Base-by-base conservation (phyloP, 2,329 filamentous ascomycete genomes). In the Calycina marina region DNA sequence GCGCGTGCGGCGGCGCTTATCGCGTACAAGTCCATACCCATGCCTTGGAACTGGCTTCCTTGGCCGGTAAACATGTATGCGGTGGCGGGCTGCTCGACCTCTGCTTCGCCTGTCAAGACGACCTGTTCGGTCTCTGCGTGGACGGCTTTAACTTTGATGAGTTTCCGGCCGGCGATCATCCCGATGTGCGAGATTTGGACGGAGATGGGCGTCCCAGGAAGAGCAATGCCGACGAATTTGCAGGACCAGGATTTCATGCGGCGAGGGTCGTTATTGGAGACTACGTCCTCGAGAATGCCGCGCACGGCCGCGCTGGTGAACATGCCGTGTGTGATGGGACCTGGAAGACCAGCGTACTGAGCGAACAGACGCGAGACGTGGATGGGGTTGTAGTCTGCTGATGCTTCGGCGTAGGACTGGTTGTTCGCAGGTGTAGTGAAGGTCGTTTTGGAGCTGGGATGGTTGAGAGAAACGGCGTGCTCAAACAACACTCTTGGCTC, bases 401-500 rank as follows among this genome's bases (percentile, higher is more conserved):
- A 59, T 5, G 50, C 46, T 1, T 39, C 9, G 11, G 34, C 30
- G 26, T 56, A 56, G n/a, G n/a, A 3, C 24, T 38, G 24, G 28
- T 41, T 43, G 18, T 31, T 31, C 29, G 14, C 14, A 30, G 48
- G 39, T 31, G 18, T 18, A 22, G 8, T n/a, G 13, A 6, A 18
- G 17, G 17, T 12, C 15, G 8, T 22, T 14, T 18, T 14, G 15
- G 6, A 4, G 13, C 13, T 31, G n/a, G 3, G n/a, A 14, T 22
- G 20, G n/a, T n/a, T n/a, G 30, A 98, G 70, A 24, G 90, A 90
- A 45, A 98, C 98, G 11, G 90, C 71, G 58, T 98, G 94, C 63
- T 96, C 90, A 46, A 98, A 98, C 61, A 88, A 78, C 54, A 98
- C 74, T 4, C 88, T 85, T 61, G 96, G 90, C 57, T 98, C 90